Conservation (phyloP, 208 protist genomes). For the Pavlovales sp. region DNA sequence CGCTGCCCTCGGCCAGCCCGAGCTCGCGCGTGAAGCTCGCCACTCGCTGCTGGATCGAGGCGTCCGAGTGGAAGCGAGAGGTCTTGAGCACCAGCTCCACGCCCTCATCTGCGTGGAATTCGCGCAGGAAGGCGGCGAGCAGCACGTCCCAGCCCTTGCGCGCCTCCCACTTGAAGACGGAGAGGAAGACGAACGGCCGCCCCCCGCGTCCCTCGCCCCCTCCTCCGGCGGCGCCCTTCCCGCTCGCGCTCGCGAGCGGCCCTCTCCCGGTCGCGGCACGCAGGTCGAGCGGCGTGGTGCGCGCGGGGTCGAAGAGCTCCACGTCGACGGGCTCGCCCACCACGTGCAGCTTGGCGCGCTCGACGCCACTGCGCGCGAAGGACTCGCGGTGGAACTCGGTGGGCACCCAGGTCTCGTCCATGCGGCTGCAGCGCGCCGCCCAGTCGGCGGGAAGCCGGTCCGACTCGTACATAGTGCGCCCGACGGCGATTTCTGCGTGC, state of each 20-base stretch:
- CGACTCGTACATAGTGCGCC: conserved; percentile 56
- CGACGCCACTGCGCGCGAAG: conserved; percentile 10
- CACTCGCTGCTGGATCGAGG: background rate
- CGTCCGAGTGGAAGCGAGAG: conserved; percentile 3
- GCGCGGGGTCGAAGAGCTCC: conserved; percentile 13
- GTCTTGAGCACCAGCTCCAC: conserved; percentile 33
- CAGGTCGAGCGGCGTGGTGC: background rate
- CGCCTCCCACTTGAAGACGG: conserved; percentile 56
- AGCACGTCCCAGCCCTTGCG: conserved; percentile 47
- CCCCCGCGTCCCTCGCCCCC: background rate
- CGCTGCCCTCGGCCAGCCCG: background rate
- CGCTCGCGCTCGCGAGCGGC: background rate
- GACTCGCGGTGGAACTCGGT: background rate
- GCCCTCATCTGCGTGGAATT: background rate
- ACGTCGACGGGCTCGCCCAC: conserved; percentile 41
- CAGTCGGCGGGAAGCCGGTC: conserved; percentile 30
- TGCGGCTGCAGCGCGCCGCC: conserved; percentile 13
- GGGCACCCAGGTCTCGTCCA: conserved; percentile 49
- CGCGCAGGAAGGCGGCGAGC: background rate
- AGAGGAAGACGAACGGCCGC: conserved; percentile 46
- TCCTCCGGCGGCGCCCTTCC: background rate
- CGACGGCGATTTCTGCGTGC: background rate
- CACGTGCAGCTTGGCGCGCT: background rate
- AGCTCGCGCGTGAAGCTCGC: background rate
- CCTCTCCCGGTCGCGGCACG: conserved; percentile 6